Base-by-base conservation (phyloP, 1,139 yeast genomes). In the Arxiozyma telluris region DNA sequence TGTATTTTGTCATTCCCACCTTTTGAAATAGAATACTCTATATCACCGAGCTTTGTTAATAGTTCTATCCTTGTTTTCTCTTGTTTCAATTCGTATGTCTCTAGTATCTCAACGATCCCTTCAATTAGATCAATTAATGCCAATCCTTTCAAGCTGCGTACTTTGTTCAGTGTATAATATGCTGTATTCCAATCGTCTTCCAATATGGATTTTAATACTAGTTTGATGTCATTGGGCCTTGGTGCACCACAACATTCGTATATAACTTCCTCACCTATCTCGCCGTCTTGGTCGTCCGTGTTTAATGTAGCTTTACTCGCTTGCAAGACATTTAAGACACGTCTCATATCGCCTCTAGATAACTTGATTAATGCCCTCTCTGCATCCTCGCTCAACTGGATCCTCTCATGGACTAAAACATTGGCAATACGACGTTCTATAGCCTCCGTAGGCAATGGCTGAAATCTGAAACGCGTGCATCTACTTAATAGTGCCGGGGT, bases 241-340 rank as follows among this genome's bases (percentile, higher is more conserved):
- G 98, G 98, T 0, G 96, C 91, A 2, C 99, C 99, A 50, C 94
- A 84, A 70, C 98, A 91, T 61, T 91, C 96, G 68, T 88, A 94
- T 42, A 94, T 83, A 82, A 87, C 84, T 54, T 81, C 81, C 48
- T 77, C 79, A 41, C 84, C 80, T 44, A 91, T 84, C 54, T 80
- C 83, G 5, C 70, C 73, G 30, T 65, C 53, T 11, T 72, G 54
- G 8, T 44, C 51, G 7, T 34, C 48, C 1, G 17, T 18, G 12
- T 80, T 82, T 30, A 82, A 70, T 0, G 95, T 87, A 0, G 96
- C 90, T 59, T 87, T 81, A 68, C 98, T 88, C 0, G 98, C 96
- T 71, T 94, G 99, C 53, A 94, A 71, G 8, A 94, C 97, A 66
- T 94, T 94, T 61, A 94, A 77, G 0, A 96, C 96, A 57, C 89